A percentile compares a stretch with the other conserved stretches of the same genome.
Evolutionary conservation across 352 stramenopile genomes (phyloP).

Genomic region (Globisporangium irregulare): DNA sequence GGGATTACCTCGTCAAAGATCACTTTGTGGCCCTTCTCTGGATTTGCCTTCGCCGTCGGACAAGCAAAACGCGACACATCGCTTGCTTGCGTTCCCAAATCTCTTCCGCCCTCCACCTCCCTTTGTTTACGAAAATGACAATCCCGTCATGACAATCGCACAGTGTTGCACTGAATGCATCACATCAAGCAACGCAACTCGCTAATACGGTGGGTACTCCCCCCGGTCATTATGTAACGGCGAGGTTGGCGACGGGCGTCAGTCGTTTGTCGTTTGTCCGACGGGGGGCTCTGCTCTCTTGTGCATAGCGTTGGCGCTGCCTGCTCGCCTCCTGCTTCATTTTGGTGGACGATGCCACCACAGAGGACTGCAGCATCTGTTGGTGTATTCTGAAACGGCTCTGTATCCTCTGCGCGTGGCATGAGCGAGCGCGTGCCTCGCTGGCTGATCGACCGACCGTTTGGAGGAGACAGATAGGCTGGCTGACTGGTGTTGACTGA

Average conservation of each 20-base stretch:
- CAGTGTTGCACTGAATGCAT: no score
- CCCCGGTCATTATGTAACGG: background rate
- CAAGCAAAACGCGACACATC: background rate
- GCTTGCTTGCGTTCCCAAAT: background rate
- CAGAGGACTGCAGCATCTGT: background rate
- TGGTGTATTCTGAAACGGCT: background rate
- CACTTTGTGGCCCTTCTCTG: background rate
- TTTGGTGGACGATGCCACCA: constrained; percentile 2
- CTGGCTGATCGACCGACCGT: background rate
- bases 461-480: background rate
- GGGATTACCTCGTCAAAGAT: no score
- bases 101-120: background rate
- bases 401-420: background rate
- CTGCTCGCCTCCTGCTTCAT: background rate
- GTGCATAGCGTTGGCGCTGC: background rate
- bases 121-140: background rate
- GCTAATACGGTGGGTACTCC: background rate
- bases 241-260: background rate
- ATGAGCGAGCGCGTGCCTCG: background rate
- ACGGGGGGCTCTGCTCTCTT: background rate
- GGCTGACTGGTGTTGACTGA: background rate
- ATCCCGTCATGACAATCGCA: no score
- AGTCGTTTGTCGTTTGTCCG: background rate
- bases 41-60: background rate
- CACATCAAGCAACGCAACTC: background rate